phyloP scores from a whole-genome alignment of 306 rosid species.

The Senna siamea region DNA sequence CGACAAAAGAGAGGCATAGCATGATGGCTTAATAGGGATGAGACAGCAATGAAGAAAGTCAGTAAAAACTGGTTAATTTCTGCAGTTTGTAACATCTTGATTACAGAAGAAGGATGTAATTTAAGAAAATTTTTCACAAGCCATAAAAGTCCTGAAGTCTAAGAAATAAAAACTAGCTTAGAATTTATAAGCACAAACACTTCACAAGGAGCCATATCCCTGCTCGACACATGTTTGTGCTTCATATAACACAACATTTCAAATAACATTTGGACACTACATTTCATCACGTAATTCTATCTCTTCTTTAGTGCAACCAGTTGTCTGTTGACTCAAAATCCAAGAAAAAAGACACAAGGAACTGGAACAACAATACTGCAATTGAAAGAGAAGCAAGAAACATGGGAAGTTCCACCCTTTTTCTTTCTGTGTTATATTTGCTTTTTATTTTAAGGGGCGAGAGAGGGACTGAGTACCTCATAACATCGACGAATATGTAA shows the following conservation, averaged over 20 bases:
- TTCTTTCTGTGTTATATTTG: background rate
- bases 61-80: background rate
- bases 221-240: background rate
- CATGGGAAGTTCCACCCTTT: conserved; percentile 1
- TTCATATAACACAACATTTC: background rate
- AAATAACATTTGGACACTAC: background rate
- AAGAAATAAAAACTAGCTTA: too few species aligned
- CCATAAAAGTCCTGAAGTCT: background rate
- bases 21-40: background rate
- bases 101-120: background rate
- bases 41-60: background rate
- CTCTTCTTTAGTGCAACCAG: background rate
- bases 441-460: background rate
- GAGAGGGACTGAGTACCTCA: conserved; percentile 58
- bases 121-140: conserved; percentile 16
- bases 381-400: conserved; percentile 1
- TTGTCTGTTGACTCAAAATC: conserved; percentile 9
- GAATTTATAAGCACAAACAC: background rate
- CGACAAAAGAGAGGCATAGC: background rate
- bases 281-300: background rate
- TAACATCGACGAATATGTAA: conserved; percentile 91
- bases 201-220: background rate
- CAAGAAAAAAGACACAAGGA: background rate
- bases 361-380: conserved; percentile 4
- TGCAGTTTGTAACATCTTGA: too few species aligned